Evolutionary conservation across 2,329 filamentous ascomycete species (phyloP).

Genomic region (Aspergillus versicolor): DNA sequence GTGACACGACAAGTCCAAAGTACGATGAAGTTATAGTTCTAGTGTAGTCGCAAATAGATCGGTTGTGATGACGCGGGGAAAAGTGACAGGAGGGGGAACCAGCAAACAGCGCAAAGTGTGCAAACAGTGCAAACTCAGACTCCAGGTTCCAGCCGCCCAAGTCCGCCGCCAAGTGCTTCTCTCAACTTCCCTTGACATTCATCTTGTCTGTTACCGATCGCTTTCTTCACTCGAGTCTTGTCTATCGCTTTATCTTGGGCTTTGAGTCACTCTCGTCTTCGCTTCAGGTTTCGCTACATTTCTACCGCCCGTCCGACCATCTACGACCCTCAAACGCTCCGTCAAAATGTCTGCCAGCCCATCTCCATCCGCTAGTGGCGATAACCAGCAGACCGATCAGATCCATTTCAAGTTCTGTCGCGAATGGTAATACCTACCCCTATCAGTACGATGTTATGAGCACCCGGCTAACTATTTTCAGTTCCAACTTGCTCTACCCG

Average conservation of each 20-base stretch:
- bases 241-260: not conserved
- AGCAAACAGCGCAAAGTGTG: slow-evolving; percentile 23
- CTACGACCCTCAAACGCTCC: not conserved
- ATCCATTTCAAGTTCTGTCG: slow-evolving; percentile 98
- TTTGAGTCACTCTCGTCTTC: not conserved
- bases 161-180: slow-evolving; percentile 13
- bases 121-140: slow-evolving; percentile 17
- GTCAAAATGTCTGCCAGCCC: slow-evolving; percentile 43
- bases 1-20: not conserved
- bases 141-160: slow-evolving; percentile 8
- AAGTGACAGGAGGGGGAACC: slow-evolving; percentile 10
- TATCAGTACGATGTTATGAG: not conserved
- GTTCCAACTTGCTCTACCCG: slow-evolving; percentile 95
- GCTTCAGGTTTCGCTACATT: not conserved
- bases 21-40: not conserved
- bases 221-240: not conserved
- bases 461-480: slow-evolving; percentile 36
- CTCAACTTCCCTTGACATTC: slow-evolving; percentile 16
- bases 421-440: slow-evolving; percentile 67
- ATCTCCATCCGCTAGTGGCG: slow-evolving; percentile 39
- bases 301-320: not conserved
- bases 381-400: slow-evolving; percentile 59
- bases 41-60: not conserved
- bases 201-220: not conserved
- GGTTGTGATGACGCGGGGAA: slow-evolving; percentile 32